Conservation (phyloP, 768 basidiomycete species). For the Mycena galericulata region DNA sequence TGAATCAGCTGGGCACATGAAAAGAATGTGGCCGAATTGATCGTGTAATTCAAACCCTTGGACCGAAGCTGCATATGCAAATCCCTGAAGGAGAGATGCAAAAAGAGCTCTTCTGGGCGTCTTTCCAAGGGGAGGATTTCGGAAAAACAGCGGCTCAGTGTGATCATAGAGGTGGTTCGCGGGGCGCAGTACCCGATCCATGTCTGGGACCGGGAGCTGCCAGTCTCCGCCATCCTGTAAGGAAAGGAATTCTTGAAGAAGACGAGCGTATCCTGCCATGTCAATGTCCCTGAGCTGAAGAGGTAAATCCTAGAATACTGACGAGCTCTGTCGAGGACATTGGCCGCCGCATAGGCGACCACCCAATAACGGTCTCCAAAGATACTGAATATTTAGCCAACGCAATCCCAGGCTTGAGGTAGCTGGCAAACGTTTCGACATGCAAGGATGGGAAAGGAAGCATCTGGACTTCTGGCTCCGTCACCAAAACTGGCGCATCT, state of each 20-base stretch:
- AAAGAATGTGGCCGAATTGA: slow-evolving; percentile 23
- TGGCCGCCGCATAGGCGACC: background rate
- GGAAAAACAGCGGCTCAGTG: slow-evolving; percentile 21
- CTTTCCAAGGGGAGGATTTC: slow-evolving; percentile 4
- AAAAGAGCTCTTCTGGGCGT: slow-evolving; percentile 4
- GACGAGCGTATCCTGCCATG: background rate
- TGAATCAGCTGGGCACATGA: slow-evolving; percentile 25
- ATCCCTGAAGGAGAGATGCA: slow-evolving; percentile 19
- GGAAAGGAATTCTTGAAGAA: slow-evolving; percentile 16
- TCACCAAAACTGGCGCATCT: background rate
- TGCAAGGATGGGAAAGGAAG: slow-evolving; percentile 1
- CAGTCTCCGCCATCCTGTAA: slow-evolving; percentile 5
- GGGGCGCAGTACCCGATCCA: slow-evolving; percentile 8
- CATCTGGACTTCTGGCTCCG: slow-evolving; percentile 19
- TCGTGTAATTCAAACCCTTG: slow-evolving; percentile 6
- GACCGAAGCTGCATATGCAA: slow-evolving; percentile 1
- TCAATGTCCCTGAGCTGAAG: background rate
- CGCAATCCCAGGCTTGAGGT: slow-evolving; percentile 1
- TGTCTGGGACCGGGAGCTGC: slow-evolving; percentile 28
- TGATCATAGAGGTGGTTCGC: slow-evolving; percentile 23
- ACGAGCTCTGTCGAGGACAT: slow-evolving; percentile 19
- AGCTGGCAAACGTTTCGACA: slow-evolving; percentile 21
- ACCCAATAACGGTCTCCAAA: slow-evolving; percentile 11
- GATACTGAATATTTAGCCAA: slow-evolving; percentile 1
- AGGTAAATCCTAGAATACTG: slow-evolving; percentile 5